Percentiles rank a stretch among this genome's conserved stretches.
These are phyloP conservation scores for Trypethelium eluteriae DNA, from an alignment of 495 filamentous ascomycete genomes.

Conservation along the genomic window DNA sequence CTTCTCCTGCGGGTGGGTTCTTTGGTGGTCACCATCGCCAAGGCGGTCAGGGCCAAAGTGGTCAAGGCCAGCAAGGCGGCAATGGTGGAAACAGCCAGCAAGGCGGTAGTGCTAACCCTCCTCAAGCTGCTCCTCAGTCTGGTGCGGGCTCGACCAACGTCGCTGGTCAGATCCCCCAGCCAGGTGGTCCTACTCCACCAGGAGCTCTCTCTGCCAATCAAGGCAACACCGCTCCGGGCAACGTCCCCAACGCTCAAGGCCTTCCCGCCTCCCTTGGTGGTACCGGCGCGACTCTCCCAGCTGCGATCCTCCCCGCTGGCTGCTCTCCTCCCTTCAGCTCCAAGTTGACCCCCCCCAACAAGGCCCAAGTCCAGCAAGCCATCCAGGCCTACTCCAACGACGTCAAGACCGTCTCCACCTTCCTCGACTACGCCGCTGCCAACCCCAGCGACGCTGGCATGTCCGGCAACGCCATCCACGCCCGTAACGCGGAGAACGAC, in stretches of 20 bases:
- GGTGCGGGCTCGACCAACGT: constrained; percentile 9
- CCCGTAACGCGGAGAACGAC: constrained; percentile 12
- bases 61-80: background rate
- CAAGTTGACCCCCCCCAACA: constrained; percentile 8
- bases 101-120: constrained; percentile 7
- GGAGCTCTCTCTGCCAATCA: background rate
- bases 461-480: constrained; percentile 12
- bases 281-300: constrained; percentile 8
- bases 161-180: constrained; percentile 12
- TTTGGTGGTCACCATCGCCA: background rate
- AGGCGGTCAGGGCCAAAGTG: background rate
- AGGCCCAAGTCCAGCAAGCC: constrained; percentile 4
- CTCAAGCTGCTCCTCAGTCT: constrained; percentile 6
- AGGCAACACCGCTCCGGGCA: constrained; percentile 2
- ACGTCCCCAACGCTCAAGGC: constrained; percentile 6
- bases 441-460: constrained; percentile 3
- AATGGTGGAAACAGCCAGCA: background rate
- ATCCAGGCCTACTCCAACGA: constrained; percentile 11
- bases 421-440: constrained; percentile 9
- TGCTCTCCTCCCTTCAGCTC: constrained; percentile 7
- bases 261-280: constrained; percentile 1
- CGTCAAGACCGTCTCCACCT: constrained; percentile 10
- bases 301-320: constrained; percentile 5
- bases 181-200: constrained; percentile 7
- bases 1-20: constrained; percentile 10